phyloP scores from a whole-genome alignment of 2,329 filamentous ascomycete genomes.

The Blumeria graminis region DNA sequence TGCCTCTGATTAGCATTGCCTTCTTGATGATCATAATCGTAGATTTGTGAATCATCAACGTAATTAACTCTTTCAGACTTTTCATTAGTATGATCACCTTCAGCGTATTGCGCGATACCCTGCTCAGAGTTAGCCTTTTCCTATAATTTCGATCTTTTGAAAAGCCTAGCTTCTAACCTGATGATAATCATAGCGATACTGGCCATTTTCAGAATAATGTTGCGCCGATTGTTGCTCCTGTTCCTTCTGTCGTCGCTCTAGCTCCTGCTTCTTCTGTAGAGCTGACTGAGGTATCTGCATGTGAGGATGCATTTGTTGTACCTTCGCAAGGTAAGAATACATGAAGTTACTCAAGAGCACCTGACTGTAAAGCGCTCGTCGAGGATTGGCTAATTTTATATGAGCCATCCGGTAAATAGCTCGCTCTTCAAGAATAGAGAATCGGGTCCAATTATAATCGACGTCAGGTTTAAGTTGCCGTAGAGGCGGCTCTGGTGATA shows the following conservation, averaged over 20 bases:
- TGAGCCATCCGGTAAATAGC: constrained; percentile 98
- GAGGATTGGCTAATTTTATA: constrained; percentile 94
- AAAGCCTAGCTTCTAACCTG: constrained; percentile 9
- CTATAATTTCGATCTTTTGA: neutral
- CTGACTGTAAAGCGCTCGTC: constrained; percentile 75
- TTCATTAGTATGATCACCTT: constrained; percentile 12
- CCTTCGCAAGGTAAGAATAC: constrained; percentile 97
- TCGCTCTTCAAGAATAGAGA: constrained; percentile 82
- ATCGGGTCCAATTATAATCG: constrained; percentile 90
- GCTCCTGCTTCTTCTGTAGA: constrained; percentile 44
- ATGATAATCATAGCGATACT: constrained; percentile 17
- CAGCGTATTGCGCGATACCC: constrained; percentile 16
- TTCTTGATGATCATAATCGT: constrained; percentile 21
- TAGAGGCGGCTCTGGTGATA: constrained; percentile 60
- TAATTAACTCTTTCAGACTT: constrained; percentile 18
- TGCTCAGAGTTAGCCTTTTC: constrained; percentile 3
- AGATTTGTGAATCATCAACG: constrained; percentile 25
- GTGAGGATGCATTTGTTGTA: constrained; percentile 95
- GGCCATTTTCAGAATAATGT: constrained; percentile 15
- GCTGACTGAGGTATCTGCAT: constrained; percentile 68
- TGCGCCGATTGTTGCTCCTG: constrained; percentile 15
- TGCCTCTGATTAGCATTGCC: constrained; percentile 15
- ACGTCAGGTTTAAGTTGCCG: constrained; percentile 60
- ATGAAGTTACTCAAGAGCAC: constrained; percentile 97
- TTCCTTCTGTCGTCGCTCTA: constrained; percentile 24